phyloP scores from a whole-genome alignment of 2,329 filamentous ascomycete genomes.

The Cordyceps fumosorosea region DNA sequence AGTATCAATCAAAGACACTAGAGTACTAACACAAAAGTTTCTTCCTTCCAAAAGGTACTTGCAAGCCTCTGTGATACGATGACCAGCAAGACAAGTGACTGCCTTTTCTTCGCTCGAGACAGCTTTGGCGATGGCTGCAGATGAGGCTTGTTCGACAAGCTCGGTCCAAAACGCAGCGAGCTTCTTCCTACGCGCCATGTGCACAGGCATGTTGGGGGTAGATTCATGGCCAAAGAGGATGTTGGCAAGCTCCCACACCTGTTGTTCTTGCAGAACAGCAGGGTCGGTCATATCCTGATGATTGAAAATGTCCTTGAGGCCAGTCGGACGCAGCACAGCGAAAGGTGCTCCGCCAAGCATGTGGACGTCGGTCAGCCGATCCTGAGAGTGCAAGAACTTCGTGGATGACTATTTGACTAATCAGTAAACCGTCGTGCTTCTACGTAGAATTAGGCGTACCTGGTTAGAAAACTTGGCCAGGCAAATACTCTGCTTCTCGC shows the following conservation, averaged over 20 bases:
- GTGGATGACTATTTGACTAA: slow-evolving; percentile 43
- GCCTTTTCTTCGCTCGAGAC: slow-evolving; percentile 73
- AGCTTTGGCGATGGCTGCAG: slow-evolving; percentile 50
- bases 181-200: slow-evolving; percentile 48
- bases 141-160: slow-evolving; percentile 55
- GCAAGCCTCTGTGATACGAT: slow-evolving; percentile 78
- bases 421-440: slow-evolving; percentile 11
- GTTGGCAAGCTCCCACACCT: slow-evolving; percentile 79
- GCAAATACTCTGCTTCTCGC: slow-evolving; percentile 57
- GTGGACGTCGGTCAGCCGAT: slow-evolving; percentile 47
- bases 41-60: slow-evolving; percentile 67
- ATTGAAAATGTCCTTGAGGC: slow-evolving; percentile 34
- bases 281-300: slow-evolving; percentile 35
- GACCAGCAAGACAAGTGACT: slow-evolving; percentile 68
- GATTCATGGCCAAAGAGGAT: slow-evolving; percentile 74
- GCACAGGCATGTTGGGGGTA: slow-evolving; percentile 30
- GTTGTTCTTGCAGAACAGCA: slow-evolving; percentile 56
- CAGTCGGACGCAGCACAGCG: slow-evolving; percentile 38
- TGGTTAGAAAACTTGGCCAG: slow-evolving; percentile 57
- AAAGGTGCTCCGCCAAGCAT: slow-evolving; percentile 53
- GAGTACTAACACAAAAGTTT: slow-evolving; percentile 76
- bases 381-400: slow-evolving; percentile 48
- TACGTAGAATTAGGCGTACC: slow-evolving; percentile 26
- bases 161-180: slow-evolving; percentile 62
- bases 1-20: slow-evolving; percentile 75